Evolutionary conservation across 1,139 yeast species (phyloP).

Genomic region (Blastobotrys proliferans): DNA sequence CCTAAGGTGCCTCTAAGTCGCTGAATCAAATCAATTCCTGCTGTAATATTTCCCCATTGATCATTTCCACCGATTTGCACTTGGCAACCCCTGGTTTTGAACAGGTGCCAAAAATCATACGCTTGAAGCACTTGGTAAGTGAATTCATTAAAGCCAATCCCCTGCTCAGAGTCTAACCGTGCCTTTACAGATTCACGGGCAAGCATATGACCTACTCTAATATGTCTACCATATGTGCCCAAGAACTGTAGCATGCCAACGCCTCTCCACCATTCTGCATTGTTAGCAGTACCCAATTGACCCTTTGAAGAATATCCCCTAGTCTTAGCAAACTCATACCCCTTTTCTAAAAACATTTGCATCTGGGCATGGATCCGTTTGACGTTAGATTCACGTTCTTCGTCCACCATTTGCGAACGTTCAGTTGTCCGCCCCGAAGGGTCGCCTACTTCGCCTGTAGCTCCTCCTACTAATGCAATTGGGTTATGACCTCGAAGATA

Average conservation of each 20-base stretch:
- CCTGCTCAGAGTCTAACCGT: slow-evolving; percentile 62
- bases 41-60: slow-evolving; percentile 98
- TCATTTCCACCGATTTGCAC: slow-evolving; percentile 95
- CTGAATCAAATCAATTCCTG: slow-evolving; percentile 84
- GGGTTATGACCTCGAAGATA: slow-evolving; percentile 78
- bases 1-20: slow-evolving; percentile 40
- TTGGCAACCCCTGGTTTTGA: slow-evolving; percentile 53
- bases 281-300: slow-evolving; percentile 49
- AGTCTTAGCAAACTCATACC: slow-evolving; percentile 54
- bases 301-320: slow-evolving; percentile 47
- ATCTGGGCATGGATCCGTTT: slow-evolving; percentile 59
- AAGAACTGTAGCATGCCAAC: slow-evolving; percentile 73
- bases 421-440: slow-evolving; percentile 90
- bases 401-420: slow-evolving; percentile 52
- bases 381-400: slow-evolving; percentile 56
- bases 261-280: slow-evolving; percentile 81
- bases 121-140: slow-evolving; percentile 92
- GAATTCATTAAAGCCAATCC: slow-evolving; percentile 91
- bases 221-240: slow-evolving; percentile 70
- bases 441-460: slow-evolving; percentile 95
- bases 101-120: slow-evolving; percentile 81
- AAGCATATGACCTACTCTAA: slow-evolving; percentile 82
- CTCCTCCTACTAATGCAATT: slow-evolving; percentile 90
- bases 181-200: slow-evolving; percentile 83
- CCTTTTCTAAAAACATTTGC: slow-evolving; percentile 54